These are phyloP conservation scores for Kwoniella botswanensis DNA, from an alignment of 768 basidiomycete genomes.

Conservation along the genomic window DNA sequence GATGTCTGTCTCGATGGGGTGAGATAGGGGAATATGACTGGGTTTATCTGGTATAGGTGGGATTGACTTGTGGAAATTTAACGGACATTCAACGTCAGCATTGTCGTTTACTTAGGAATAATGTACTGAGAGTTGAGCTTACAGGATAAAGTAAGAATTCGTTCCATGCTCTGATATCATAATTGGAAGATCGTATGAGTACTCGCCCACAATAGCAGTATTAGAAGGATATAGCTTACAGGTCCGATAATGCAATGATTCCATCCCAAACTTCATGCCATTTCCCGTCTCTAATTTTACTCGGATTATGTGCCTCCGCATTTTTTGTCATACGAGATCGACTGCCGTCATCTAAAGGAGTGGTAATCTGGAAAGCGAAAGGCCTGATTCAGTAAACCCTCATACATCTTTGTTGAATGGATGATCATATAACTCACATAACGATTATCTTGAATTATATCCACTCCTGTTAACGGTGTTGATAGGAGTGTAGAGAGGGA, in stretches of 20 bases:
- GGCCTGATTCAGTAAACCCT: too few species aligned
- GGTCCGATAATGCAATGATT: constrained; percentile 4
- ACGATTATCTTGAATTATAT: constrained; percentile 36
- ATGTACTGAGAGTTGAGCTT: background rate
- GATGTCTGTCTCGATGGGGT: background rate
- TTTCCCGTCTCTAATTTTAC: constrained; percentile 18
- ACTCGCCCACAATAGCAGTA: too few species aligned
- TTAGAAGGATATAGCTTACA: background rate
- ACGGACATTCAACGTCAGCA: background rate
- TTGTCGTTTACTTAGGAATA: background rate
- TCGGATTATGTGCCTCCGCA: constrained; percentile 23
- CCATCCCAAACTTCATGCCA: constrained; percentile 33
- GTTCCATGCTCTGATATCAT: constrained; percentile 16
- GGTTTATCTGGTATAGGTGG: constrained; percentile 4
- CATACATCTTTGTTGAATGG: background rate
- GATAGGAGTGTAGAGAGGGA: constrained; percentile 34
- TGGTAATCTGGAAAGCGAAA: constrained; percentile 28
- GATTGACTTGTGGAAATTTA: background rate
- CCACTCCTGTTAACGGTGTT: constrained; percentile 22
- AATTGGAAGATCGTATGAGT: too few species aligned
- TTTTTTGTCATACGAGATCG: constrained; percentile 10
- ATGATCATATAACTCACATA: constrained; percentile 23
- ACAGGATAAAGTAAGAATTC: constrained; percentile 16
- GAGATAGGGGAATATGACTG: background rate
- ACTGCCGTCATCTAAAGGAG: constrained; percentile 23